A percentile compares a stretch with the other conserved stretches of the same genome.
Evolutionary conservation across 495 filamentous ascomycete species (phyloP).

Genomic region (Delitschia confertaspora): DNA sequence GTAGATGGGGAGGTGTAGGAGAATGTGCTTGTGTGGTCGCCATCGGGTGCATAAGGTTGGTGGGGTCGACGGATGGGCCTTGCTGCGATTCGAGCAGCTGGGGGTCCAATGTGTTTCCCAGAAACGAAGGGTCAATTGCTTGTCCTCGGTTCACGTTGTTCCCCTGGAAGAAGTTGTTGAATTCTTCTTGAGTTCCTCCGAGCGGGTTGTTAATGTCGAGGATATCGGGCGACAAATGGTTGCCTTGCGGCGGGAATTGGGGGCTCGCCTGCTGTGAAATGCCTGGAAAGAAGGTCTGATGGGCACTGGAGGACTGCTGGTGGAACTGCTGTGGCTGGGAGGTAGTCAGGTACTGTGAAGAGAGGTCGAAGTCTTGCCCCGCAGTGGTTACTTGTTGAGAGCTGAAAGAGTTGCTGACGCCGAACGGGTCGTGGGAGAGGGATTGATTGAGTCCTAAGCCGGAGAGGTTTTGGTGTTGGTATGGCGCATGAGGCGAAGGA

Average conservation of each 20-base stretch:
- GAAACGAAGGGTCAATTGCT: conserved; percentile 32
- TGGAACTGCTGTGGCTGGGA: conserved; percentile 21
- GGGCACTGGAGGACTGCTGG: conserved; percentile 17
- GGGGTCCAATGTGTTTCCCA: conserved; percentile 26
- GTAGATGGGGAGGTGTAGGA: conserved; percentile 60
- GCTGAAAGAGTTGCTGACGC: conserved; percentile 20
- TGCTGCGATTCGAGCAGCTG: conserved; percentile 28
- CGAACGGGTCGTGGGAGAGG: conserved; percentile 23
- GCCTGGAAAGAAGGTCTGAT: conserved; percentile 26
- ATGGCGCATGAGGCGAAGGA: conserved; percentile 31
- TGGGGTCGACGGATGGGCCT: conserved; percentile 49
- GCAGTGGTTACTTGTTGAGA: conserved; percentile 3
- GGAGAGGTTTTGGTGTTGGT: conserved; percentile 10
- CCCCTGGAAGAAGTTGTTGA: conserved; percentile 24
- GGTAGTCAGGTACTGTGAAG: conserved; percentile 25
- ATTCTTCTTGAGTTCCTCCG: conserved; percentile 23
- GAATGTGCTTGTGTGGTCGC: conserved; percentile 62
- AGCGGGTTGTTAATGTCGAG: conserved; percentile 26
- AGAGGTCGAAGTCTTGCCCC: conserved; percentile 19
- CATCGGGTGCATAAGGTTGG: conserved; percentile 50
- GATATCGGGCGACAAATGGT: conserved; percentile 25
- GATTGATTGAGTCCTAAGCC: conserved; percentile 28
- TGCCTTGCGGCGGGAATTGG: conserved; percentile 31
- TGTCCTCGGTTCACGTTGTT: conserved; percentile 25
- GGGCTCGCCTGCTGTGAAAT: conserved; percentile 19